These are phyloP conservation scores for Aspergillus panamensis DNA, from an alignment of 495 filamentous ascomycete genomes.

Conservation along the genomic window DNA sequence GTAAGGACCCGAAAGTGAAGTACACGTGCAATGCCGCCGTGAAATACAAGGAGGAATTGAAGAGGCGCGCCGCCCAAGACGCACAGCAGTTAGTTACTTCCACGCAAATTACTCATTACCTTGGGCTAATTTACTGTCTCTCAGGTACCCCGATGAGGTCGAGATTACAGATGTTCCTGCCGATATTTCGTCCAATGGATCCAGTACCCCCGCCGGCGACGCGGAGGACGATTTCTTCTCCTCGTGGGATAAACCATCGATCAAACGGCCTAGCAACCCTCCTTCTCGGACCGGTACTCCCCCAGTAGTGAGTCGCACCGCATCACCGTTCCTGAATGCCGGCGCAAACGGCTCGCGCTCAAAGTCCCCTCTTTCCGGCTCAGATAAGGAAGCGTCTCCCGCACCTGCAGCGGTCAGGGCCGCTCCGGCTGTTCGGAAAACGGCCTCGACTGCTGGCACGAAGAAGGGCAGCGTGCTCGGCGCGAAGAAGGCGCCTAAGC, in stretches of 20 bases:
- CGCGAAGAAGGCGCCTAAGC: slow-evolving; percentile 80
- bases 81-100: slow-evolving; percentile 61
- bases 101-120: neutral
- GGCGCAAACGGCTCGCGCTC: slow-evolving; percentile 66
- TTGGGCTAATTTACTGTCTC: neutral
- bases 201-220: slow-evolving; percentile 71
- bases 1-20: slow-evolving; percentile 94
- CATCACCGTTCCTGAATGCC: slow-evolving; percentile 83
- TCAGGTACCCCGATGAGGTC: slow-evolving; percentile 81
- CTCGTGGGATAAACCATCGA: slow-evolving; percentile 95
- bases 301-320: slow-evolving; percentile 75
- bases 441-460: slow-evolving; percentile 52
- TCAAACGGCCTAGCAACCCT: slow-evolving; percentile 94
- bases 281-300: slow-evolving; percentile 88
- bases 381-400: slow-evolving; percentile 49
- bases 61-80: slow-evolving; percentile 75
- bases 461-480: slow-evolving; percentile 82
- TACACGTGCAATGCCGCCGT: slow-evolving; percentile 86
- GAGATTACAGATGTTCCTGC: slow-evolving; percentile 72
- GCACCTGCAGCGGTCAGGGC: slow-evolving; percentile 64
- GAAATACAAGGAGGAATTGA: slow-evolving; percentile 96
- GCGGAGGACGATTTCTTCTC: slow-evolving; percentile 94
- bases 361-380: slow-evolving; percentile 72
- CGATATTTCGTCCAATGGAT: slow-evolving; percentile 54
- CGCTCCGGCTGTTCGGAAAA: slow-evolving; percentile 74